phyloP scores from a whole-genome alignment of 176 grass and related monocot species.

The Cymbopogon citratus region DNA sequence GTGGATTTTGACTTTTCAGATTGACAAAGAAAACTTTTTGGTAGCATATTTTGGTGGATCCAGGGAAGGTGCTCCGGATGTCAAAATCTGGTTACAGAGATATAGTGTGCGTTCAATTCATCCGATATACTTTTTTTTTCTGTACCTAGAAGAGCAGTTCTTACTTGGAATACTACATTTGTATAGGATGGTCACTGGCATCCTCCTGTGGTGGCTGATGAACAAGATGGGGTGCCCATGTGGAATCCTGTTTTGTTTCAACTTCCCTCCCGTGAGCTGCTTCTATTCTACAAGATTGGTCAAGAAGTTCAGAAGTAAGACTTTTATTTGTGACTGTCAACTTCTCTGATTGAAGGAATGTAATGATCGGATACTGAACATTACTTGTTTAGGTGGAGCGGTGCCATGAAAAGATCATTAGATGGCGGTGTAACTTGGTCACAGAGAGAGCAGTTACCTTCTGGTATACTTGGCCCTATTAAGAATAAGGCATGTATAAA shows the following conservation, averaged over 20 bases:
- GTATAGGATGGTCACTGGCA: constrained; percentile 70
- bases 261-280: constrained; percentile 77
- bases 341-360: background rate
- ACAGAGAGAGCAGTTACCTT: constrained; percentile 73
- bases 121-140: constrained; percentile 13
- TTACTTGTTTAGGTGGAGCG: constrained; percentile 67
- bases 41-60: constrained; percentile 94
- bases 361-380: background rate
- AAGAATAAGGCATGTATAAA: constrained; percentile 79
- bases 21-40: constrained; percentile 51
- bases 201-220: constrained; percentile 62
- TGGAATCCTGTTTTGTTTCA: constrained; percentile 98
- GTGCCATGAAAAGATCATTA: constrained; percentile 84
- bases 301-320: constrained; percentile 87
- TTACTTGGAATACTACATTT: constrained; percentile 20
- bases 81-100: constrained; percentile 96
- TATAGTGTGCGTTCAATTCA: constrained; percentile 54
- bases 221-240: constrained; percentile 75
- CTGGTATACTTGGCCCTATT: constrained; percentile 93
- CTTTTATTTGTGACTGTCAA: background rate
- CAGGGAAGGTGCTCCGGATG: constrained; percentile 71
- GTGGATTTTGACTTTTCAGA: constrained; percentile 40
- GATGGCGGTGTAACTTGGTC: constrained; percentile 85
- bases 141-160: background rate
- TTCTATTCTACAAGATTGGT: constrained; percentile 96